These are phyloP conservation scores for Pythium aphanidermatum DNA, from an alignment of 352 stramenopile species.

Conservation along the genomic window DNA sequence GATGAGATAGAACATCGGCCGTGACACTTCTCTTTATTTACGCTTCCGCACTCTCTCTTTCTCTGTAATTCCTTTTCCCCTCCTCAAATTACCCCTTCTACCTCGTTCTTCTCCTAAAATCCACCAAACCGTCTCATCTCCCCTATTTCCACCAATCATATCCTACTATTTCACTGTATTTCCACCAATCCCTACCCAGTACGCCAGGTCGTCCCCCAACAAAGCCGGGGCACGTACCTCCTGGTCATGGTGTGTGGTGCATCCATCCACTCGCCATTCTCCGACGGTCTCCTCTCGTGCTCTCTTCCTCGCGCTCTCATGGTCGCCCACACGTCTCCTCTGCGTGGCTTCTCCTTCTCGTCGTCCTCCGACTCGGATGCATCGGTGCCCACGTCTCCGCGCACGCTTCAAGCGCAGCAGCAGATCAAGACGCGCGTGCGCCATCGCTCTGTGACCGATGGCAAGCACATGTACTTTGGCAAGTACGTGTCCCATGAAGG, in stretches of 20 bases:
- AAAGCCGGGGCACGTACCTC: too few relatives aligned
- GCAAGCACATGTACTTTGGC: slow-evolving; percentile 85
- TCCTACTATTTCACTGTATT: not conserved
- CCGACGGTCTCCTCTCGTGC: too few relatives aligned
- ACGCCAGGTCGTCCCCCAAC: not conserved
- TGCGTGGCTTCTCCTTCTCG: slow-evolving; percentile 11
- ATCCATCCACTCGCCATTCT: too few relatives aligned
- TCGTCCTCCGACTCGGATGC: slow-evolving; percentile 17
- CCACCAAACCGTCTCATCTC: slow-evolving; percentile 13
- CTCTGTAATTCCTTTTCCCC: too few relatives aligned
- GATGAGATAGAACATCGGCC: not conserved
- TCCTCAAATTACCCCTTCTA: too few relatives aligned
- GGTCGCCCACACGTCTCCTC: slow-evolving; percentile 4
- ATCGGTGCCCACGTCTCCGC: slow-evolving; percentile 15
- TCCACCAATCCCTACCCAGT: slow-evolving; percentile 6
- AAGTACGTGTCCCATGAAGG: slow-evolving; percentile 85
- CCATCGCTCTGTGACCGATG: slow-evolving; percentile 56
- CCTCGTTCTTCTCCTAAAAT: slow-evolving; percentile 6
- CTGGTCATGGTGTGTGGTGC: too few relatives aligned
- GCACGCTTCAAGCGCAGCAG: slow-evolving; percentile 14
- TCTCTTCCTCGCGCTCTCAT: slow-evolving; percentile 10
- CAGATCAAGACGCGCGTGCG: slow-evolving; percentile 63
- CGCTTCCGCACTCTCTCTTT: too few relatives aligned
- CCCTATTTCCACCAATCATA: not conserved
- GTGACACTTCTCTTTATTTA: too few relatives aligned